phyloP scores from a whole-genome alignment of 768 basidiomycete genomes.

The Kwoniella sp. region DNA sequence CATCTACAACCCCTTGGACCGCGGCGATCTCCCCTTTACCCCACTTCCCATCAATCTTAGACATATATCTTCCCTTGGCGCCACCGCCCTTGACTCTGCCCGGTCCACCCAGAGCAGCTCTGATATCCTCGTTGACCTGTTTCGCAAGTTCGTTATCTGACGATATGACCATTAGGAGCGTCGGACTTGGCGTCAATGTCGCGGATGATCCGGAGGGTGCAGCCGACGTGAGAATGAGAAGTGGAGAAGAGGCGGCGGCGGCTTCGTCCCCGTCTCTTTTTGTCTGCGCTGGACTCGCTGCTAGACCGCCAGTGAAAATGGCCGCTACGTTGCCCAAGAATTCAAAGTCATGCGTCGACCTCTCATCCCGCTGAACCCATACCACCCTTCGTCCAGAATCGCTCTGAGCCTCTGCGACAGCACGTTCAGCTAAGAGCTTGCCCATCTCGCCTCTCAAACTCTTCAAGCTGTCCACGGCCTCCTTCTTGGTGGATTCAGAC shows the following conservation, averaged over 20 bases:
- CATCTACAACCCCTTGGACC: constrained; percentile 21
- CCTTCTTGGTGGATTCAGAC: constrained; percentile 59
- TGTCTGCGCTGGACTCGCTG: neutral
- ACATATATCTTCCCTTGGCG: constrained; percentile 53
- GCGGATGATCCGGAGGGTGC: neutral
- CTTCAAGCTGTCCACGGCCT: constrained; percentile 17
- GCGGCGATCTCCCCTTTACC: constrained; percentile 33
- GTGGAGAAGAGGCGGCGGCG: neutral
- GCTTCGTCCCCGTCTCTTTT: neutral
- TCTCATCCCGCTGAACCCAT: constrained; percentile 36
- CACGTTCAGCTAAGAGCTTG: constrained; percentile 22
- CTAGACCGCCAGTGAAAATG: neutral
- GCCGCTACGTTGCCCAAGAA: constrained; percentile 31
- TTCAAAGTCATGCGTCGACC: constrained; percentile 53
- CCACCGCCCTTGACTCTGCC: constrained; percentile 53
- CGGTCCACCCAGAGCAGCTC: constrained; percentile 37
- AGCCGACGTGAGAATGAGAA: constrained; percentile 15
- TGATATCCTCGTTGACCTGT: constrained; percentile 38
- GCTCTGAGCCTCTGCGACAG: neutral
- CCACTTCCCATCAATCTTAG: constrained; percentile 52
- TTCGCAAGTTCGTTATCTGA: constrained; percentile 46
- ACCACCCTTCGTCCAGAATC: constrained; percentile 22
- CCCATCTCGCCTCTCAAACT: constrained; percentile 34
- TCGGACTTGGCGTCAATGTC: neutral
- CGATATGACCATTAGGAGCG: constrained; percentile 42